Percentiles rank a stretch among this genome's conserved stretches.
Conservation (phyloP, 371 early-diverging fungal species). For the Apophysomyces ossiformis region DNA sequence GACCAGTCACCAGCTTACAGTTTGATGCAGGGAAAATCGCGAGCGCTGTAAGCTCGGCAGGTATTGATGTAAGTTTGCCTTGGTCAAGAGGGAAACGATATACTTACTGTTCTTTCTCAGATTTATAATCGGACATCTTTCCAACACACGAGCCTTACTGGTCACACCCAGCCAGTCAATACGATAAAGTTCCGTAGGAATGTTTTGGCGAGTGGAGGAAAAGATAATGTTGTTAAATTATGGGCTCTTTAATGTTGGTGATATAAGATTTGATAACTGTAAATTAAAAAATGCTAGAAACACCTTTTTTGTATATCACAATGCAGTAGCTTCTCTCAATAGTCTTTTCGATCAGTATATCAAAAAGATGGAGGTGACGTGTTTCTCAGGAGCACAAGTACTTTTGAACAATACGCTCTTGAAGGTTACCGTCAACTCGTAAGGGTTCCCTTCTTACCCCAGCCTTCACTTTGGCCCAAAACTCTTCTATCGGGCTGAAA, state of each 20-base stretch:
- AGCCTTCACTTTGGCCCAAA: too few relatives aligned
- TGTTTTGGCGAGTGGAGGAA: constrained; percentile 59
- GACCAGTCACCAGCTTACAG: constrained; percentile 63
- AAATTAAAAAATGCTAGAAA: not conserved
- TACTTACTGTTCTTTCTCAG: constrained; percentile 26
- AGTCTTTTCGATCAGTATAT: too few relatives aligned
- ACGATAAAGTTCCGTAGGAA: constrained; percentile 55
- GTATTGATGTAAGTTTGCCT: constrained; percentile 51
- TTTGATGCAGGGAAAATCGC: constrained; percentile 62
- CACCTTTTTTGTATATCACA: not conserved
- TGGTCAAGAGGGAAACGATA: not conserved
- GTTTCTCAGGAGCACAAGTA: too few relatives aligned
- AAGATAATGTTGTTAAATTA: constrained; percentile 61
- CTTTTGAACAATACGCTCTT: too few relatives aligned
- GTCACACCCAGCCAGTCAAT: constrained; percentile 54
- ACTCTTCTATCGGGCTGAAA: too few relatives aligned
- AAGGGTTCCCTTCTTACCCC: too few relatives aligned
- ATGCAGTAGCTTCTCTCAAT: too few relatives aligned
- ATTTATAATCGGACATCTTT: constrained; percentile 66
- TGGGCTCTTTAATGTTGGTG: constrained; percentile 50
- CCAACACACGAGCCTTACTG: constrained; percentile 57
- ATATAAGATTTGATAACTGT: not conserved
- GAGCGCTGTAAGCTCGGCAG: constrained; percentile 48
- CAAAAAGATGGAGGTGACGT: too few relatives aligned
- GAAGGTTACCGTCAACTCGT: too few relatives aligned